A percentile compares a stretch with the other conserved stretches of the same genome.
Evolutionary conservation across 148 eudicot species (phyloP).

Genomic region (Spergularia bocconei): DNA sequence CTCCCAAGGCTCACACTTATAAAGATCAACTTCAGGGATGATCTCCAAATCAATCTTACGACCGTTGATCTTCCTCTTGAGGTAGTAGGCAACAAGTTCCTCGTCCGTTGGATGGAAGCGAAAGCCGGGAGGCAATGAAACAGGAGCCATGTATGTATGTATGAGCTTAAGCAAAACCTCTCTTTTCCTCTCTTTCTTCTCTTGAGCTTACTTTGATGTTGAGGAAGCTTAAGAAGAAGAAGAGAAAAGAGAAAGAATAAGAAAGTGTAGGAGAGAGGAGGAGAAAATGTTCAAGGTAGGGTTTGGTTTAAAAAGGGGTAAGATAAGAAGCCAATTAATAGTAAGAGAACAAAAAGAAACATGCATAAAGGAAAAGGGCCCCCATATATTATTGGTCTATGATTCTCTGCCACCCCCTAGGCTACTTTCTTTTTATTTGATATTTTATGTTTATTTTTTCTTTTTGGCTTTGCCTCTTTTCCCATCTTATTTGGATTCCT

Average conservation of each 20-base stretch:
- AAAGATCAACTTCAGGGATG: slow-evolving; percentile 89
- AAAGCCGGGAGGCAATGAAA: slow-evolving; percentile 85
- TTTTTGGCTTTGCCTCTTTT: slow-evolving; percentile 17
- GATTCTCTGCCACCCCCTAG: slow-evolving; percentile 16
- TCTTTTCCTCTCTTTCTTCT: not conserved
- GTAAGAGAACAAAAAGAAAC: slow-evolving; percentile 29
- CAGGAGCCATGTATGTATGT: slow-evolving; percentile 53
- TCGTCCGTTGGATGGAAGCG: slow-evolving; percentile 84
- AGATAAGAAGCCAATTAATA: slow-evolving; percentile 13
- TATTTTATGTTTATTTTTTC: not conserved
- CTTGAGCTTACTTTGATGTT: slow-evolving; percentile 8
- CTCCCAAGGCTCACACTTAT: slow-evolving; percentile 93
- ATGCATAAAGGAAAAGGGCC: slow-evolving; percentile 34
- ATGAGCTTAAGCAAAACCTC: not conserved
- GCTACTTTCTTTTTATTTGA: slow-evolving; percentile 11
- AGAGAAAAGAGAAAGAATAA: not conserved
- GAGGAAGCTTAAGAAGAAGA: slow-evolving; percentile 10
- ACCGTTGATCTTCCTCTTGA: slow-evolving; percentile 71
- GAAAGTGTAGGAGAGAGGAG: not conserved
- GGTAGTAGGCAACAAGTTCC: slow-evolving; percentile 78
- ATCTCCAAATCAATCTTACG: slow-evolving; percentile 66
- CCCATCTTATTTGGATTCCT: slow-evolving; percentile 32
- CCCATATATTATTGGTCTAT: slow-evolving; percentile 21
- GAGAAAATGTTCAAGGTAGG: slow-evolving; percentile 20
- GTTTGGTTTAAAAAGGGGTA: slow-evolving; percentile 28